These are phyloP conservation scores for Daphne laureola DNA, from an alignment of 441 rosid genomes.

Conservation along the genomic window DNA sequence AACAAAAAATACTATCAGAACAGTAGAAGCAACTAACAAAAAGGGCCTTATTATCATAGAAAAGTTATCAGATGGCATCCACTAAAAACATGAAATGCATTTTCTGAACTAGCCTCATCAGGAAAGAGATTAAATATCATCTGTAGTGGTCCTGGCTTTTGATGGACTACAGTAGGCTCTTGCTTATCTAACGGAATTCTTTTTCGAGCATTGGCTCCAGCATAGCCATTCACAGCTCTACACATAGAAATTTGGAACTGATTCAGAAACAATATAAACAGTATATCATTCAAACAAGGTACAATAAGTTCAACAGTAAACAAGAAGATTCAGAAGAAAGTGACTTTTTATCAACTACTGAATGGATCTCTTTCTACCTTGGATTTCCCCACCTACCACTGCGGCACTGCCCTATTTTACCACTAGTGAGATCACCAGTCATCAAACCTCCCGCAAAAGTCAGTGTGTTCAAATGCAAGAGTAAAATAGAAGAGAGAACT, in stretches of 20 bases:
- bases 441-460: no score
- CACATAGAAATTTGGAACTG: slow-evolving; percentile 10
- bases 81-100: slow-evolving; percentile 2
- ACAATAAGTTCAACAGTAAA: slow-evolving; percentile 2
- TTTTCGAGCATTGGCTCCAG: slow-evolving; percentile 67
- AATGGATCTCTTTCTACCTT: no score
- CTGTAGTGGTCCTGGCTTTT: slow-evolving; percentile 93
- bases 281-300: slow-evolving; percentile 1
- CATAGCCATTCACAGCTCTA: slow-evolving; percentile 66
- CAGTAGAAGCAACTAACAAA: no score
- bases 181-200: slow-evolving; percentile 64
- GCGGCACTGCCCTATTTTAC: no score
- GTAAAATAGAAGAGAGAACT: no score
- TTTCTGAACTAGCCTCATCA: slow-evolving; percentile 59
- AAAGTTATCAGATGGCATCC: no score
- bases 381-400: no score
- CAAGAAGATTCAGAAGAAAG: not conserved
- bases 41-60: no score
- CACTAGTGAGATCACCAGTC: no score
- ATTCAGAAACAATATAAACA: slow-evolving; percentile 11
- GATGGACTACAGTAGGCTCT: slow-evolving; percentile 92
- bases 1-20: not conserved
- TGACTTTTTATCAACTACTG: no score
- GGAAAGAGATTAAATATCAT: slow-evolving; percentile 85
- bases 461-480: no score